Evolutionary conservation across 2,329 filamentous ascomycete genomes (phyloP).

Genomic region (Scolecobasidium constrictum): DNA sequence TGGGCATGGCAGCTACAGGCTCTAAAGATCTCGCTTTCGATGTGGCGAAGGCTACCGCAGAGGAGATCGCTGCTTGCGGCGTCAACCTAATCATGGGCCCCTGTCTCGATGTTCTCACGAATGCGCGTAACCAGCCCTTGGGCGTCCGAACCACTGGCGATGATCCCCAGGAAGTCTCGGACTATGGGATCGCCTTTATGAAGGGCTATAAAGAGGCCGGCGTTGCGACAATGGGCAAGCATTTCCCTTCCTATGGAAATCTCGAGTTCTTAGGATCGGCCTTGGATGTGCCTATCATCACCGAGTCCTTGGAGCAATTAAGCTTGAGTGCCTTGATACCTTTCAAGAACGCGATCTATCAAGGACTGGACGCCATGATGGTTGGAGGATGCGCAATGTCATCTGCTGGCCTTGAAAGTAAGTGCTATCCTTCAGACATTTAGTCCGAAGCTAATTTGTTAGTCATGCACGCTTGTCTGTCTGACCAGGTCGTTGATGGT

Average conservation of each 20-base stretch:
- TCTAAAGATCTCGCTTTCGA: slow-evolving; percentile 77
- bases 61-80: slow-evolving; percentile 83
- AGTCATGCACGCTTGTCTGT: slow-evolving; percentile 88
- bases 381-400: slow-evolving; percentile 90
- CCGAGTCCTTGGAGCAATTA: slow-evolving; percentile 83
- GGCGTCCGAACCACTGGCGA: slow-evolving; percentile 85
- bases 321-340: slow-evolving; percentile 86
- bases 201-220: slow-evolving; percentile 89
- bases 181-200: slow-evolving; percentile 82
- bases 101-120: slow-evolving; percentile 86
- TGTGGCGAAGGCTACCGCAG: slow-evolving; percentile 84
- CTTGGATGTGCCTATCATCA: slow-evolving; percentile 88
- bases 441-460: not conserved
- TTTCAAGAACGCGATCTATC: slow-evolving; percentile 78
- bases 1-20: slow-evolving; percentile 91
- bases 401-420: slow-evolving; percentile 68
- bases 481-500: slow-evolving; percentile 86
- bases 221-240: slow-evolving; percentile 82
- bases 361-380: slow-evolving; percentile 88
- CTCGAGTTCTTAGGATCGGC: slow-evolving; percentile 87
- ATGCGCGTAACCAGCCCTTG: slow-evolving; percentile 80
- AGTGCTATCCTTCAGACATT: no score
- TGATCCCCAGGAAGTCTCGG: slow-evolving; percentile 88
- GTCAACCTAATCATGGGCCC: slow-evolving; percentile 95
- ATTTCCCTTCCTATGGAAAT: slow-evolving; percentile 94